Percentiles rank a stretch among this genome's conserved stretches.
Evolutionary conservation across 1,139 yeast species (phyloP).

Genomic region (Blastobotrys malaysiensis): DNA sequence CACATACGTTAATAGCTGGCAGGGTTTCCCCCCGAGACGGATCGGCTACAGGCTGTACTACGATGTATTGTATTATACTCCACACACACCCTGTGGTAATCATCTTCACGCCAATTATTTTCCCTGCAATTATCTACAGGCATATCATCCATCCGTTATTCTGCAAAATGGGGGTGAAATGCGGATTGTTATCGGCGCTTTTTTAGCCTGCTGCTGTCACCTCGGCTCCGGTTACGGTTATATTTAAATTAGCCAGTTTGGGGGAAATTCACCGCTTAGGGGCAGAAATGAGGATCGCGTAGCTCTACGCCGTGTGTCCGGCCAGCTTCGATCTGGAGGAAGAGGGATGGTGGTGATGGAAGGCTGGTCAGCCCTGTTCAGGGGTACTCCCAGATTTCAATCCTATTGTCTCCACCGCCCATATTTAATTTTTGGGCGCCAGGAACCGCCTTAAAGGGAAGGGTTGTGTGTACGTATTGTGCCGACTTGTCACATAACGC

Average conservation of each 20-base stretch:
- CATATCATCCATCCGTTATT: not conserved
- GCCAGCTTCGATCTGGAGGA: too few species aligned
- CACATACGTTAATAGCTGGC: not conserved
- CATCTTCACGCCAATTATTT: too few species aligned
- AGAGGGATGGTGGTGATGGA: too few species aligned
- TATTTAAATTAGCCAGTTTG: too few species aligned
- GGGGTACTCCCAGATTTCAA: not conserved
- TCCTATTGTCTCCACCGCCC: not conserved
- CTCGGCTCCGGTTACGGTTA: too few species aligned
- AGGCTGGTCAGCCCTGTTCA: not conserved
- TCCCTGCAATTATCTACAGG: not conserved
- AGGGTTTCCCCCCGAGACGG: not conserved
- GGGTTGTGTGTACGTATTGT: too few species aligned
- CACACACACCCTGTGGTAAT: too few species aligned
- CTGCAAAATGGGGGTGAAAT: too few species aligned
- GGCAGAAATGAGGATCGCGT: not conserved
- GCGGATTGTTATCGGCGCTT: not conserved
- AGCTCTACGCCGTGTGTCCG: too few species aligned
- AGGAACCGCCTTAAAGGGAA: not conserved
- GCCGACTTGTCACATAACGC: not conserved
- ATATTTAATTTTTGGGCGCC: not conserved
- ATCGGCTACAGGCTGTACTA: not conserved
- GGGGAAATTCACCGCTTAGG: not conserved
- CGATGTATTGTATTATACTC: too few species aligned
- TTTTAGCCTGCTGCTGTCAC: too few species aligned